phyloP scores from a whole-genome alignment of 176 grass and related monocot species.

The Zizania latifolia region DNA sequence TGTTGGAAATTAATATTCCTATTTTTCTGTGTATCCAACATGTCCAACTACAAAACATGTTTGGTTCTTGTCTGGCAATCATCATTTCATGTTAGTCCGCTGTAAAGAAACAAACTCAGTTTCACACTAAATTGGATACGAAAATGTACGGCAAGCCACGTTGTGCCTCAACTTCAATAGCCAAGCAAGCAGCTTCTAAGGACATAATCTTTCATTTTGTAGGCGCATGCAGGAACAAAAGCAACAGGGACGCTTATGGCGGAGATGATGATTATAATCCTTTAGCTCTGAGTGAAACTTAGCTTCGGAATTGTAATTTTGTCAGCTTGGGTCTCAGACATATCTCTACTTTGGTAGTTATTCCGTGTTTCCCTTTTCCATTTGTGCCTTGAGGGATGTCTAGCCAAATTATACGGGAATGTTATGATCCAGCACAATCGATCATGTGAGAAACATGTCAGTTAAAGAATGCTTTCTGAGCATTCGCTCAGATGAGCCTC shows the following conservation, averaged over 20 bases:
- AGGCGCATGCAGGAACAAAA: conserved; percentile 65
- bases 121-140: not conserved
- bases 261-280: conserved; percentile 29
- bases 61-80: not conserved
- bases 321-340: not conserved
- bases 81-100: not conserved
- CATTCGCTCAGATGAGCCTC: no score
- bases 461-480: not conserved
- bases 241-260: conserved; percentile 50
- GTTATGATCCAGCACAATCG: not conserved
- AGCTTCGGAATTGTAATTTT: conserved; percentile 10
- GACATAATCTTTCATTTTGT: conserved; percentile 3
- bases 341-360: not conserved
- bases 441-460: not conserved
- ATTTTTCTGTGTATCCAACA: conserved; percentile 11
- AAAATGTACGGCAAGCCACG: not conserved
- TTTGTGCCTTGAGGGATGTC: conserved; percentile 4
- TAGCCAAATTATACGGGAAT: not conserved
- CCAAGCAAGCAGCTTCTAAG: no score
- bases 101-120: no score
- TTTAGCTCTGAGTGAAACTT: not conserved
- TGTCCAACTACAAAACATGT: not conserved
- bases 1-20: not conserved
- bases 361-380: not conserved
- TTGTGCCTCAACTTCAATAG: not conserved